Percentiles rank a stretch among this genome's conserved stretches.
Evolutionary conservation across 345 rosid species (phyloP).

Genomic region (Salix caprea): DNA sequence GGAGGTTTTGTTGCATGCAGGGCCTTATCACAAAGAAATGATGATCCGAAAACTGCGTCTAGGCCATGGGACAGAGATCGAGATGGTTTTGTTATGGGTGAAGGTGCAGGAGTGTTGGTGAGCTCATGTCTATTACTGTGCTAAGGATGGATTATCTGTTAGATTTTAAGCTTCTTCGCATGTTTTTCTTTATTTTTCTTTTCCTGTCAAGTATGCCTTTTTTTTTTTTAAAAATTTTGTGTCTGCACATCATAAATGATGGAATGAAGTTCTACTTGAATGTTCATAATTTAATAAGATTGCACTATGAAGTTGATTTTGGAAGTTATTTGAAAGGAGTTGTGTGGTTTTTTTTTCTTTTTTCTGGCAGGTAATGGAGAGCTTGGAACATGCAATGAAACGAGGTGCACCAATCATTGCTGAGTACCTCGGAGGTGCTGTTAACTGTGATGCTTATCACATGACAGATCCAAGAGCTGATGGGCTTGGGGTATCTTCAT

Average conservation of each 20-base stretch:
- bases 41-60: constrained; percentile 95
- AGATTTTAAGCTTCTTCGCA: neutral
- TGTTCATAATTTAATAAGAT: neutral
- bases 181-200: neutral
- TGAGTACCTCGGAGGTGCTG: constrained; percentile 95
- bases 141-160: neutral
- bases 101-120: constrained; percentile 97
- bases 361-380: constrained; percentile 77
- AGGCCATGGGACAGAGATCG: constrained; percentile 97
- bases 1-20: constrained; percentile 98
- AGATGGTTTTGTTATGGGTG: constrained; percentile 99
- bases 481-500: constrained; percentile 97
- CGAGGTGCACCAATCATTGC: constrained; percentile 96
- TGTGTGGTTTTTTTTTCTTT: constrained; percentile 7
- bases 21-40: constrained; percentile 96
- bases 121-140: constrained; percentile 23
- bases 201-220: neutral
- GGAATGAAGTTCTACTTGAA: neutral
- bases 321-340: constrained; percentile 4
- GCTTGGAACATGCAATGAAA: constrained; percentile 96
- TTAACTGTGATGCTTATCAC: constrained; percentile 97
- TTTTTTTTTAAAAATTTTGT: constrained; percentile 1
- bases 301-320: neutral
- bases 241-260: neutral
- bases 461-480: constrained; percentile 99